Evolutionary conservation across 164 flowering plant species (phyloP).

Genomic region (Stephania cephalantha): DNA sequence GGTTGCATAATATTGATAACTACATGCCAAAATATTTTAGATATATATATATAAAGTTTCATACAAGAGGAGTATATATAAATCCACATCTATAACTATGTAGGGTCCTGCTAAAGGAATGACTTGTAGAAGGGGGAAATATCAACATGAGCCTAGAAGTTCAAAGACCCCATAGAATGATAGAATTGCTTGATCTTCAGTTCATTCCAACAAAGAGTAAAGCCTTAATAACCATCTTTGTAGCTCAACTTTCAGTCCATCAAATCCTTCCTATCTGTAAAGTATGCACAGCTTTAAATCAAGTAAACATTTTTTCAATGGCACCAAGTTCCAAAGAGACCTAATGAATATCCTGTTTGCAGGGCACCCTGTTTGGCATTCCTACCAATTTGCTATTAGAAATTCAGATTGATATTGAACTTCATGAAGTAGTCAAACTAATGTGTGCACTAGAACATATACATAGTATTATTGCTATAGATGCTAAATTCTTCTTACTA

Average conservation of each 20-base stretch:
- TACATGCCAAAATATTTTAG: too few relatives aligned
- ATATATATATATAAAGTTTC: too few relatives aligned
- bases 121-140: slow-evolving; percentile 11
- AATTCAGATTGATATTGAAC: neutral
- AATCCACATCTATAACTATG: neutral
- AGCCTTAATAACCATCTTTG: neutral
- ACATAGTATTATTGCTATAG: neutral
- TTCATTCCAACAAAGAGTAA: slow-evolving; percentile 8
- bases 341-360: neutral
- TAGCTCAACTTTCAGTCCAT: neutral
- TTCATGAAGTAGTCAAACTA: neutral
- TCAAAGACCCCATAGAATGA: neutral
- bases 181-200: slow-evolving; percentile 11
- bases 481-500: neutral
- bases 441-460: neutral
- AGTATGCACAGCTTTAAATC: too few relatives aligned
- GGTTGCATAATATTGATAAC: too few relatives aligned
- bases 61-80: neutral
- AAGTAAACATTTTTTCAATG: neutral
- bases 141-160: neutral
- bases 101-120: slow-evolving; percentile 11
- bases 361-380: neutral
- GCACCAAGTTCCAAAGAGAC: neutral
- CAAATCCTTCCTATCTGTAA: neutral
- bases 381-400: neutral